Conservation (phyloP, 257 asterid species). For the Rhazya stricta region DNA sequence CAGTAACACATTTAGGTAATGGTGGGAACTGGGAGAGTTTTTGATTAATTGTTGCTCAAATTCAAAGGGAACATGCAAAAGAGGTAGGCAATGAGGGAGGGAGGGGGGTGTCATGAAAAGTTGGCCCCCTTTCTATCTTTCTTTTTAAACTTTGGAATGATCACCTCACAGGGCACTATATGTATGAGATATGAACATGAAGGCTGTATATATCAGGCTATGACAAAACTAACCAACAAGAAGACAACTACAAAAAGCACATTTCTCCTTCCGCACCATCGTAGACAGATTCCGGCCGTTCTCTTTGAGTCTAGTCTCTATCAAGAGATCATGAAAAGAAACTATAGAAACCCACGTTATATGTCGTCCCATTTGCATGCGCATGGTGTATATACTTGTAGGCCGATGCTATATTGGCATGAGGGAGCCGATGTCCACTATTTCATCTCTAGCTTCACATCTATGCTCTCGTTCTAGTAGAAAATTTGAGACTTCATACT, state of each 20-base stretch:
- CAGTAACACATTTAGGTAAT: not conserved
- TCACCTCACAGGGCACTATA: slow-evolving; percentile 27
- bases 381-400: not conserved
- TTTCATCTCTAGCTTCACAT: too few relatives aligned
- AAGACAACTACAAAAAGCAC: slow-evolving; percentile 10
- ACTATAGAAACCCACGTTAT: slow-evolving; percentile 19
- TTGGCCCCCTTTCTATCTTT: slow-evolving; percentile 35
- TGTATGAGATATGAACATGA: not conserved
- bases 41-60: slow-evolving; percentile 10
- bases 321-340: slow-evolving; percentile 30
- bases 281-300: slow-evolving; percentile 15
- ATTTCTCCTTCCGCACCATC: slow-evolving; percentile 15
- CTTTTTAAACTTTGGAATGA: slow-evolving; percentile 31
- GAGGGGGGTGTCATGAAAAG: slow-evolving; percentile 34
- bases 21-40: not conserved
- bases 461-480: too few relatives aligned
- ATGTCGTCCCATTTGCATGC: slow-evolving; percentile 12
- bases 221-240: slow-evolving; percentile 17
- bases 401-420: not conserved
- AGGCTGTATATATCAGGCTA: slow-evolving; percentile 5
- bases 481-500: too few relatives aligned
- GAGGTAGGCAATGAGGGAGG: not conserved
- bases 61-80: slow-evolving; percentile 43
- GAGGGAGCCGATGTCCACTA: not conserved
- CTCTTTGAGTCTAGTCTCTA: slow-evolving; percentile 27